Conservation (phyloP, 1,284 basidiomycete species). For the Trametes versicolor region DNA sequence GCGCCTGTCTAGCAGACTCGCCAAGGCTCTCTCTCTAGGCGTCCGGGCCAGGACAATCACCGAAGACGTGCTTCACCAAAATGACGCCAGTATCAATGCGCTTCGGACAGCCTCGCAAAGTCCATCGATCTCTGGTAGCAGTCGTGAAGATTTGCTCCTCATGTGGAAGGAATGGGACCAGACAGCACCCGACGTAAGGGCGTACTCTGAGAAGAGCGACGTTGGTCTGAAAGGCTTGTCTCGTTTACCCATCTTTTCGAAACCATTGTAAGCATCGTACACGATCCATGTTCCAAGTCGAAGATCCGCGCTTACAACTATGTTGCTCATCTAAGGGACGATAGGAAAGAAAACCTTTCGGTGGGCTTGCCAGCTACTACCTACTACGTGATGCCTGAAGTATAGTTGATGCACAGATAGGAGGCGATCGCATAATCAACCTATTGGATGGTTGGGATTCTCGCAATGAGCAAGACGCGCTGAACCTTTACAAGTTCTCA, state of each 20-base stretch:
- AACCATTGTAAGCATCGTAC: background rate
- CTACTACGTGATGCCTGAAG: too few relatives aligned
- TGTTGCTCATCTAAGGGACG: conserved; percentile 11
- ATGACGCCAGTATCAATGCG: too few relatives aligned
- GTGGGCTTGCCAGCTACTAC: background rate
- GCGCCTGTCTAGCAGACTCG: conserved; percentile 23
- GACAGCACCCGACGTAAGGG: background rate
- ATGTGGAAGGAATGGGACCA: conserved; percentile 7
- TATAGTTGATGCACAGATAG: conserved; percentile 20
- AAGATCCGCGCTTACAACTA: background rate
- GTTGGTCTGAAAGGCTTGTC: background rate
- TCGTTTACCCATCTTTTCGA: conserved; percentile 3
- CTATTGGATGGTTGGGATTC: conserved; percentile 27
- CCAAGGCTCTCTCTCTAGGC: conserved; percentile 26
- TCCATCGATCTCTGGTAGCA: too few relatives aligned
- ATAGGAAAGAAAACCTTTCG: conserved; percentile 14
- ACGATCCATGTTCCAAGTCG: too few relatives aligned
- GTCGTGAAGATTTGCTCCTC: too few relatives aligned
- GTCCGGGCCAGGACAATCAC: background rate
- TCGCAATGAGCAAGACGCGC: background rate
- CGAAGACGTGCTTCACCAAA: background rate
- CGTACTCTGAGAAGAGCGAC: background rate
- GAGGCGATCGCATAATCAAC: conserved; percentile 29
- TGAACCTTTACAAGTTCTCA: conserved; percentile 19
- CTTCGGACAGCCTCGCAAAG: too few relatives aligned